Percentiles rank a stretch among this genome's conserved stretches.
These are phyloP conservation scores for Fusarium vanettenii DNA, from an alignment of 2,329 filamentous ascomycete genomes.

Conservation along the genomic window DNA sequence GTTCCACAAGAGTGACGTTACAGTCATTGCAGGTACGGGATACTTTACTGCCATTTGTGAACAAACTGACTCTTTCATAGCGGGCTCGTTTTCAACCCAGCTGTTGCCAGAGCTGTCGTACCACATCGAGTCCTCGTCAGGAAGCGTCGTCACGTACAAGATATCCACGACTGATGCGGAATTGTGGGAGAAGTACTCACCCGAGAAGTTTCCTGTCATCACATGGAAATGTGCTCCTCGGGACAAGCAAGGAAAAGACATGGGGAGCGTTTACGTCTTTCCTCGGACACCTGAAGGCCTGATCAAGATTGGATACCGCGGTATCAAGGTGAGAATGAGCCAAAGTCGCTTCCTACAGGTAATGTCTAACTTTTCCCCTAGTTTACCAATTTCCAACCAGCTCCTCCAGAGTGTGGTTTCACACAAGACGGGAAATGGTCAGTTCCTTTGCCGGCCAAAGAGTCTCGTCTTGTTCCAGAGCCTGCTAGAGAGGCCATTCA, in stretches of 20 bases:
- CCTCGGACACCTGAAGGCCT: neutral
- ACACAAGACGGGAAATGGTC: conserved; percentile 7
- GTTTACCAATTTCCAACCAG: conserved; percentile 11
- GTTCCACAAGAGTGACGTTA: neutral
- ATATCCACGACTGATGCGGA: neutral
- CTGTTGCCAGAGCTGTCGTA: neutral
- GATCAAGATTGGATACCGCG: conserved; percentile 1
- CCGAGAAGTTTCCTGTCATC: neutral
- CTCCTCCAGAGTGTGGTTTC: neutral
- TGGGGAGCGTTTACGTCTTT: conserved; percentile 3
- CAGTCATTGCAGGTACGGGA: neutral
- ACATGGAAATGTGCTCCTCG: conserved; percentile 4
- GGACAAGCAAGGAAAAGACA: neutral
- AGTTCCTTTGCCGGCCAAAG: neutral
- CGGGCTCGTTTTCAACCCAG: neutral
- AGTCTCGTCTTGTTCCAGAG: neutral
- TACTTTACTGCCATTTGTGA: neutral
- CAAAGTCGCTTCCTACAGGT: too few relatives aligned
- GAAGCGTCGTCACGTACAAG: neutral
- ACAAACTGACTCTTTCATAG: neutral
- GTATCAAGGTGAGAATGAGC: neutral
- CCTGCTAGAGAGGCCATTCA: neutral
- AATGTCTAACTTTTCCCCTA: neutral
- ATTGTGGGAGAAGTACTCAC: neutral
- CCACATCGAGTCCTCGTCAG: neutral